Evolutionary conservation across 208 protist species (phyloP).

Genomic region (Spongospora subterranea): DNA sequence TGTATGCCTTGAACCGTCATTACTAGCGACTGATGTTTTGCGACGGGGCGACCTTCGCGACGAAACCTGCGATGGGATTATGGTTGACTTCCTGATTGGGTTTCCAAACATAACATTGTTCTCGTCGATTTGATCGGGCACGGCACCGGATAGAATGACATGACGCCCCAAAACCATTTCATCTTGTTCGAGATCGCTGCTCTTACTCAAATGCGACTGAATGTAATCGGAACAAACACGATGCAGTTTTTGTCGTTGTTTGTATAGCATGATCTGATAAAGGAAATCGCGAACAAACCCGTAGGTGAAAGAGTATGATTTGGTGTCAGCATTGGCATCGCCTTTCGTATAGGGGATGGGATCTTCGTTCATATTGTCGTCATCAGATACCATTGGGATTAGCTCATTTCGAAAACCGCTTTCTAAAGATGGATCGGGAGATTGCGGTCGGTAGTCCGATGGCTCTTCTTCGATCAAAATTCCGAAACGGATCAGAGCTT

Average conservation of each 20-base stretch:
- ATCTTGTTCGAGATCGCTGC: slow-evolving; percentile 33
- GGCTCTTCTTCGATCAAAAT: slow-evolving; percentile 4
- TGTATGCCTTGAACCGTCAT: too few relatives aligned
- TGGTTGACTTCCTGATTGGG: background rate
- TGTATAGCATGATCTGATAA: slow-evolving; percentile 53
- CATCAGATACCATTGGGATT: background rate
- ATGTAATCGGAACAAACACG: slow-evolving; percentile 44
- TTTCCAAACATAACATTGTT: background rate
- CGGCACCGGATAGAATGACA: slow-evolving; percentile 25
- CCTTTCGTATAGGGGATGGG: slow-evolving; percentile 27
- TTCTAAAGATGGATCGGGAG: background rate
- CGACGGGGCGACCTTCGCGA: background rate
- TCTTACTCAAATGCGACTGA: background rate
- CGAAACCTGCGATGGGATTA: slow-evolving; percentile 43
- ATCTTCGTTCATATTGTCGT: background rate
- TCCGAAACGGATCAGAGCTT: slow-evolving; percentile 13
- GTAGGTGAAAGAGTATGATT: slow-evolving; percentile 42
- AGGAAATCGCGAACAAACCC: slow-evolving; percentile 51
- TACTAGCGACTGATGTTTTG: too few relatives aligned
- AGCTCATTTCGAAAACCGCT: background rate
- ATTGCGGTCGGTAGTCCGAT: background rate
- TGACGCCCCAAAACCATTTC: slow-evolving; percentile 13
- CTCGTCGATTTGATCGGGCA: slow-evolving; percentile 1
- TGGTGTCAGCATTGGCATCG: slow-evolving; percentile 27
- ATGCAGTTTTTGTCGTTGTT: slow-evolving; percentile 40